Base-by-base conservation (phyloP, 1,139 yeast species). In the Entelexis sorbosivorans region DNA sequence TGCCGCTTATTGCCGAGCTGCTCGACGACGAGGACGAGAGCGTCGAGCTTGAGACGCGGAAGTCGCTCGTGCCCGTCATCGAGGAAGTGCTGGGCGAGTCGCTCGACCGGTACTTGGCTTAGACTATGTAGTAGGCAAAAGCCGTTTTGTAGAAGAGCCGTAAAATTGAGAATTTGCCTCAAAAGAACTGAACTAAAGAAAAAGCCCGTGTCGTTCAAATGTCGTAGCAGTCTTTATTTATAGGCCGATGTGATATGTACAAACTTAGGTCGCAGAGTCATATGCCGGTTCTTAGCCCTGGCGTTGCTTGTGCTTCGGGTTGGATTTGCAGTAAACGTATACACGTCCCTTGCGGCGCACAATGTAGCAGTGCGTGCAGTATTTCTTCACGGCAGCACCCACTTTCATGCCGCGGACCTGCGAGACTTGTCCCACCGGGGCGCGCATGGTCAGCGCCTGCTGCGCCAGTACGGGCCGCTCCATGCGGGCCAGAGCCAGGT, bases 81-180 rank as follows among this genome's bases (percentile, higher is more conserved):
- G 98, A 91, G 66, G 81, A 78, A 53, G 95, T 88, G 20, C 74
- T 93, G 59, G 98, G 98, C 47, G 99, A 91, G 67, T 93, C 96
- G 44, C 75, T 91, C 57, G 96, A 89, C 64, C 77, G 94, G 67
- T 91, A 89, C 64, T 74, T 91, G 61, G 82, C 81, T 59, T 87
- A 73, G 16, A 7, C 34, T 32, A 14, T 14, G 24, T 22, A 22
- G 24, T 22, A 22, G 24, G 24, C 24, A n/a, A n/a, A n/a, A n/a
- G n/a, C n/a, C n/a, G n/a, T 26, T 10, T 3, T 26, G 10, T 26
- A 26, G 10, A 26, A 26, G 5, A 26, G 28, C 28, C 7, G 28
- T 26, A n/a, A n/a, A n/a, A n/a, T n/a, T n/a, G n/a, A n/a, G n/a
- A n/a, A n/a, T n/a, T n/a, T n/a, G n/a, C n/a, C n/a, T n/a, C n/a